Evolutionary conservation across 2,329 filamentous ascomycete genomes (phyloP), one percentile per base, ranked within the genome.

Genomic region (Microcera coccophila): DNA sequence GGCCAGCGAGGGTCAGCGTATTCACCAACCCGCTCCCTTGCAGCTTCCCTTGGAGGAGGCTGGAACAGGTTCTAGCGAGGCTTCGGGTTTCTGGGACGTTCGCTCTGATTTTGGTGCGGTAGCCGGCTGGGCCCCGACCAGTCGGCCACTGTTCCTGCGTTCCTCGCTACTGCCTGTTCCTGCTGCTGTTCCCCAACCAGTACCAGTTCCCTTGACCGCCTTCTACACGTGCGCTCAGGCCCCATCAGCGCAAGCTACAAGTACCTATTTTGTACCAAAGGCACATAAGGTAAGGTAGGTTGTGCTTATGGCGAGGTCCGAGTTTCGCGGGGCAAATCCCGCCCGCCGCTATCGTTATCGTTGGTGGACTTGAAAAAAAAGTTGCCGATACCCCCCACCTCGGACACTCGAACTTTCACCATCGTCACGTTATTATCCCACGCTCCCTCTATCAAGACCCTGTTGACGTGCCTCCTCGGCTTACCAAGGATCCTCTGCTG

Each of bases 191-290:
- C 34, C 47, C 42, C 49, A 52, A 45, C 55, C 55, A 58, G 55
- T 10, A 17, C 33, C 33, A 35, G 33, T 35, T 59, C 44, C 54
- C 52, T 44, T 57, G 55, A 57, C 50, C 53, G 54, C 48, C 54
- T 57, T 48, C 39, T 48, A 54, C 55, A 59, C 55, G 55, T 59
- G 55, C 50, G 44, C 31, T 4, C 38, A 38, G 31, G 39, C 43
- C 42, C 38, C 48, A 46, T 47, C 38, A 53, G 39, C 38, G 41
- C 33, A 42, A 44, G 22, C 22, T 7, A 26, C 22, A n/a, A n/a
- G n/a, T n/a, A n/a, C n/a, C n/a, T n/a, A n/a, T n/a, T n/a, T n/a
- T n/a, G n/a, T n/a, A n/a, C n/a, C n/a, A n/a, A n/a, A n/a, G n/a
- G n/a, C n/a, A n/a, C n/a, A n/a, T n/a, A n/a, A n/a, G n/a, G n/a